Evolutionary conservation across 1,284 basidiomycete species (phyloP).

Genomic region (Sanguinoderma infundibulare): DNA sequence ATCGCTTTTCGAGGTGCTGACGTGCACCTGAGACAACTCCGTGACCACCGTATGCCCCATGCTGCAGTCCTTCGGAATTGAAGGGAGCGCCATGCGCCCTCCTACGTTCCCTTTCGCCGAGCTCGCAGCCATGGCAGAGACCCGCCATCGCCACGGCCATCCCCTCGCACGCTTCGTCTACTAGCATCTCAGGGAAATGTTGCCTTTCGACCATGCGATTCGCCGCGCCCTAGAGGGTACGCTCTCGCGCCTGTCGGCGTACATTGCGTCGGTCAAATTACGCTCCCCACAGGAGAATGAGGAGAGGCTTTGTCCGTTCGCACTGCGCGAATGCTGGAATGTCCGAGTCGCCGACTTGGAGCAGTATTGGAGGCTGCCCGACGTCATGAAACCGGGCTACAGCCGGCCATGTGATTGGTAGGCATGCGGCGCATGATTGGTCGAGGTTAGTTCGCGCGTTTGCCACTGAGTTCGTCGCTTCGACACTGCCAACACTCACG

Average conservation of each 20-base stretch:
- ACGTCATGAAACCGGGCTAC: background rate
- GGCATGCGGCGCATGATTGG: too few relatives aligned
- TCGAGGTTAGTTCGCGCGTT: too few relatives aligned
- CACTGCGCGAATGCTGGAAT: background rate
- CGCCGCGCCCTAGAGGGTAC: too few relatives aligned
- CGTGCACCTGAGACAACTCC: background rate
- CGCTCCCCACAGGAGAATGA: too few relatives aligned
- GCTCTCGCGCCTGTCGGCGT: too few relatives aligned
- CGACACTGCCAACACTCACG: too few relatives aligned
- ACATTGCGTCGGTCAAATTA: too few relatives aligned
- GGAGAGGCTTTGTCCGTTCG: background rate
- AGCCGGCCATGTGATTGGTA: background rate
- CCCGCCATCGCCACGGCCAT: background rate
- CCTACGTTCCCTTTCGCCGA: background rate
- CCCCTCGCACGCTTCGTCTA: background rate
- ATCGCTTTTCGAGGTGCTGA: background rate
- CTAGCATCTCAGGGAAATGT: background rate
- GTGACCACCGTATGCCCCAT: background rate
- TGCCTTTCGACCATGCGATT: too few relatives aligned
- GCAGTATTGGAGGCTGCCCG: background rate
- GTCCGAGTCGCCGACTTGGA: background rate
- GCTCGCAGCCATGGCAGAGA: background rate
- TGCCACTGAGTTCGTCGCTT: too few relatives aligned
- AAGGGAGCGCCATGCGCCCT: background rate
- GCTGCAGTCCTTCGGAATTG: background rate